Evolutionary conservation across 106 monocot species (phyloP), one percentile per base, ranked within the genome.

Genomic region (Cymbidium sinense): DNA sequence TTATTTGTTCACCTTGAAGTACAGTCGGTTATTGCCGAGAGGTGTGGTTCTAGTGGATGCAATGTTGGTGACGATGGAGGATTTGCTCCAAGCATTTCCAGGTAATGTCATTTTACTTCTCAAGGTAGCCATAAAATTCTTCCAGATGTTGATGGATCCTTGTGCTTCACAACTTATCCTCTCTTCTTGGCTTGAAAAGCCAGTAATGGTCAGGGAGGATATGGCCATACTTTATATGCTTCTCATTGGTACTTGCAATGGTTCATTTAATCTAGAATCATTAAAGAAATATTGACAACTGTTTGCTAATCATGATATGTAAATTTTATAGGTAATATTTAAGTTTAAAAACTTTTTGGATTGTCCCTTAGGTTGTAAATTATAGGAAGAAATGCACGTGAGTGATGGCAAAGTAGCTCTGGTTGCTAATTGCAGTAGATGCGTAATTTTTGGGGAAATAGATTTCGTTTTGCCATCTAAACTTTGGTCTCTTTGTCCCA

Each of bases 21-120:
- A 30, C 88, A 99, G 94, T 81, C 73, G 76, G 74, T 95, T 47
- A 86, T 99, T 80, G 73, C 61, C 39, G 90, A 99, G 76, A 90
- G 87, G 79, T 86, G 79, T 85, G 94, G 92, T 81, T 83, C 88
- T 72, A 79, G 3, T 82, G 88, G 90, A 73, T 89, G 88, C 81
- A 99, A 92, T 85, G 86, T 94, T 64, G 94, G 98, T 70, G 88
- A 94, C 35, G 87, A 90, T 83, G 94, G 92, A 70, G 98, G 98
- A 58, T 83, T 92, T 88, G 86, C 94, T 84, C 94, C 98, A 55
- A 81, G 94, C 83, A 85, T 96, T 70, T 89, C 90, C 61, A 90
- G 91, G 96, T 75, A 91, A 76, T 77, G 39, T 54, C 29, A 39
- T 11, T 37, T 47, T 12, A 17, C 30, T 18, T 50, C 29, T 70